These are phyloP conservation scores for Botryotinia narcissicola DNA, from an alignment of 2,329 filamentous ascomycete species.

Conservation along the genomic window DNA sequence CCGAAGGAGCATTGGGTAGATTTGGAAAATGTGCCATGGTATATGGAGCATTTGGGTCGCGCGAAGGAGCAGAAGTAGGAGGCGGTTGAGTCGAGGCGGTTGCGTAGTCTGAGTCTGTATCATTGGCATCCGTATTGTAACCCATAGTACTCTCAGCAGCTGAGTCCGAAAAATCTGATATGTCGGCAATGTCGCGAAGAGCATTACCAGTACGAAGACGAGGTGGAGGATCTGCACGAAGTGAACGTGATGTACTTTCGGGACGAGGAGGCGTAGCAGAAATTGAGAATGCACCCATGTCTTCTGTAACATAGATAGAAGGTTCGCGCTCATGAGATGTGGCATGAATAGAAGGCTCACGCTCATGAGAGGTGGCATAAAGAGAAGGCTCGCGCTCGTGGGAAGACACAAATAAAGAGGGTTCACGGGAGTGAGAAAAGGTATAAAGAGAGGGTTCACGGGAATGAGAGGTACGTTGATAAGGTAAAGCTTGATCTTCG, in stretches of 20 bases:
- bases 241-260: not conserved
- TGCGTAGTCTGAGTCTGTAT: conserved; percentile 29
- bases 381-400: conserved; percentile 50
- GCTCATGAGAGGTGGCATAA: conserved; percentile 53
- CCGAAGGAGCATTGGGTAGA: conserved; percentile 32
- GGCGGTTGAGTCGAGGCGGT: conserved; percentile 24
- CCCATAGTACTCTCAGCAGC: conserved; percentile 29
- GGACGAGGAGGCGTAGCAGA: conserved; percentile 42
- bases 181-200: conserved; percentile 31
- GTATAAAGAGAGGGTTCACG: conserved; percentile 56
- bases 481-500: conserved; percentile 60
- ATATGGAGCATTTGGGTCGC: conserved; percentile 17
- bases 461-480: conserved; percentile 41
- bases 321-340: conserved; percentile 32
- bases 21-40: conserved; percentile 29
- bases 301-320: conserved; percentile 58
- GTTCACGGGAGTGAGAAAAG: conserved; percentile 53
- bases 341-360: conserved; percentile 54
- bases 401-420: conserved; percentile 51
- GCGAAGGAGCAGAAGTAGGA: conserved; percentile 12
- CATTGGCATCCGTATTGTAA: conserved; percentile 21
- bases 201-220: conserved; percentile 26
- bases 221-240: conserved; percentile 31
- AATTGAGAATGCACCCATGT: conserved; percentile 45
- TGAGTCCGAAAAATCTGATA: conserved; percentile 37